Evolutionary conservation across 108 stramenopile species (phyloP).

Genomic region (Poteriospumella lacustris): DNA sequence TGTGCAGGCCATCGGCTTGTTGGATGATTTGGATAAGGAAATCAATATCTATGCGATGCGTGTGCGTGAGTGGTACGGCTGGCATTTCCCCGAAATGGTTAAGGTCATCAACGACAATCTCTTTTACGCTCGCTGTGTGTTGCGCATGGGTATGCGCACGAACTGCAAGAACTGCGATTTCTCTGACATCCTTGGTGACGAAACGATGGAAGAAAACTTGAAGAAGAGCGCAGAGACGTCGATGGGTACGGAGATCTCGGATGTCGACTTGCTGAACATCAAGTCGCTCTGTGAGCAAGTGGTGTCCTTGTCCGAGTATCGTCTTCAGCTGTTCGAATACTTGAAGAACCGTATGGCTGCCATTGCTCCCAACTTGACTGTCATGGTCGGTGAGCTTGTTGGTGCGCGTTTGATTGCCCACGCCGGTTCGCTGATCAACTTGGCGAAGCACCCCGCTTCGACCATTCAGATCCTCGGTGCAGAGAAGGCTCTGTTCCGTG

Average conservation of each 20-base stretch:
- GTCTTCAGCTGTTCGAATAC: slow-evolving; percentile 95
- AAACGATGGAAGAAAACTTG: slow-evolving; percentile 59
- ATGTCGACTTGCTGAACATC: slow-evolving; percentile 87
- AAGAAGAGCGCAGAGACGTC: slow-evolving; percentile 95
- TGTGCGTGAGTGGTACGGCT: slow-evolving; percentile 99
- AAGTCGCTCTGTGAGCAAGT: slow-evolving; percentile 87
- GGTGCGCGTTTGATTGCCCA: slow-evolving; percentile 97
- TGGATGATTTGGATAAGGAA: slow-evolving; percentile 99
- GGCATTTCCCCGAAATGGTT: slow-evolving; percentile 98
- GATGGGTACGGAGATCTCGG: slow-evolving; percentile 98
- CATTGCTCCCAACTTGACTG: slow-evolving; percentile 99
- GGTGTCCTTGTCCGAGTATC: slow-evolving; percentile 89
- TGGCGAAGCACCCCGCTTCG: slow-evolving; percentile 98
- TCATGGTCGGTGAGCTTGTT: slow-evolving; percentile 95
- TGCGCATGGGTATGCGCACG: slow-evolving; percentile 77
- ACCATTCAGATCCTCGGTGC: slow-evolving; percentile 97
- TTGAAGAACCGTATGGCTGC: slow-evolving; percentile 98
- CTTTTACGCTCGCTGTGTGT: slow-evolving; percentile 84
- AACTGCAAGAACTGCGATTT: slow-evolving; percentile 76
- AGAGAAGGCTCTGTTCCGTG: slow-evolving; percentile 99
- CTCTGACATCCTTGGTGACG: slow-evolving; percentile 57
- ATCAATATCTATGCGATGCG: slow-evolving; percentile 99
- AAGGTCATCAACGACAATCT: slow-evolving; percentile 95
- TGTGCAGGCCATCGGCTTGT: slow-evolving; percentile 96
- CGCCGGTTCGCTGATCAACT: slow-evolving; percentile 94